Evolutionary conservation across 2,329 filamentous ascomycete species (phyloP), one percentile per base, ranked within the genome.

Genomic region (Diaporthe sp.): DNA sequence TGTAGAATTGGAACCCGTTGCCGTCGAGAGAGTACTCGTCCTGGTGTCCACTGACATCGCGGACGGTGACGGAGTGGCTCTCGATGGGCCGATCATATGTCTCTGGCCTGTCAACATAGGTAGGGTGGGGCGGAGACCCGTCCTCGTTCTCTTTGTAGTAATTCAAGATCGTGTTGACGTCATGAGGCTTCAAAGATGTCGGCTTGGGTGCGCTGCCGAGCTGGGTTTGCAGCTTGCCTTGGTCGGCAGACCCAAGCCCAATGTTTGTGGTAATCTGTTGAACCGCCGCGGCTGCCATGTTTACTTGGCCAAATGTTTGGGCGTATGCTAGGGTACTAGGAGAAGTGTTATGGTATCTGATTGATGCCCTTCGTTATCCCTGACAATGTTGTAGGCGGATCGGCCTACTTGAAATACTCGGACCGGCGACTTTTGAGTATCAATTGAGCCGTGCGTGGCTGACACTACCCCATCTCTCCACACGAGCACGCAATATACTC

Each of bases 1-100:
- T 89, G 12, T 87, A 81, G n/a, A 84, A 82, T 1, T 94, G 92
- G 44, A 92, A 89, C 73, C 86, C 85, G 7, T 83, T 85, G 0
- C 91, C 89, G 0, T 90, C 90, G 25, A 85, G 84, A 10, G 86
- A 82, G 0, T 92, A 94, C 79, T 93, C 91, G 77, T 93, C 92
- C 73, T 94, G 90, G 79, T 94, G 92, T 0, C 91, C 91, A 55
- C 88, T 82, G 9, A 84, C 88, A 0, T 93, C 91, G 86, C 42
- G 92, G 86, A 25, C 83, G 82, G 0, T 91, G 88, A 72, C 85
- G 84, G 62, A 19, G 46, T 68, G 62, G 44, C 62, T 68, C 31
- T 68, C 62, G 22, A 51, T 1, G 37, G 62, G 46, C 12, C 62
- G 31, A 3, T 68, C 44, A 68, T 53, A 68, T 19, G 62, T 68